phyloP scores from a whole-genome alignment of 129 eudicot genomes.

The Mikania micrantha region DNA sequence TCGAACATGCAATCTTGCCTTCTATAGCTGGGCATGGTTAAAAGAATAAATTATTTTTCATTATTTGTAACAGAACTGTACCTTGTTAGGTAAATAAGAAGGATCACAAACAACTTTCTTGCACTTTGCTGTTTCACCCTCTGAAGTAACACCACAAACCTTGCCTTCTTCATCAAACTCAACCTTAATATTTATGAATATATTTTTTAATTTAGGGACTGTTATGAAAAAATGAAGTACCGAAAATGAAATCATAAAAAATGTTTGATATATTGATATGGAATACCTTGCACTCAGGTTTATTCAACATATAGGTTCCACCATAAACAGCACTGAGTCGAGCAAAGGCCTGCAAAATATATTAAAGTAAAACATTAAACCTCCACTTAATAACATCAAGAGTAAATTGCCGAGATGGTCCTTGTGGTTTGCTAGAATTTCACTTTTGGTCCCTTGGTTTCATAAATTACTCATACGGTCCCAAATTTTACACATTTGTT shows the following conservation, averaged over 20 bases:
- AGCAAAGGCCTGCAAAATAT: constrained; percentile 76
- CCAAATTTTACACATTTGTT: too few species aligned
- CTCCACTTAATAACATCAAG: too few species aligned
- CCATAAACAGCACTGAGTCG: constrained; percentile 98
- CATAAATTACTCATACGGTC: too few species aligned
- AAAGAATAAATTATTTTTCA: neutral
- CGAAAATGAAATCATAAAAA: neutral
- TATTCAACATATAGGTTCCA: constrained; percentile 92
- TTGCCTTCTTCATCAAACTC: constrained; percentile 87
- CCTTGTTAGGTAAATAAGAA: constrained; percentile 83
- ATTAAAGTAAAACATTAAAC: neutral
- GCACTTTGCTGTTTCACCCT: constrained; percentile 92
- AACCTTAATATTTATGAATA: constrained; percentile 62
- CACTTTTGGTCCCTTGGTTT: too few species aligned
- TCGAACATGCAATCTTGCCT: neutral
- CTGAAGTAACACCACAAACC: constrained; percentile 85
- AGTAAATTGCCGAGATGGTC: too few species aligned
- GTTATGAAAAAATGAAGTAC: neutral
- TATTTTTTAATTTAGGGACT: neutral
- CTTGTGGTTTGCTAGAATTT: too few species aligned
- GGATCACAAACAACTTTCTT: constrained; percentile 97
- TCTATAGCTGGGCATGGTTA: neutral
- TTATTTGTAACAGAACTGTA: constrained; percentile 4
- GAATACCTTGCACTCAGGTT: constrained; percentile 95
- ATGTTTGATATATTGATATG: neutral